Evolutionary conservation across 2,329 filamentous ascomycete species (phyloP), one percentile per base, ranked within the genome.

Genomic region (Monascus ruber): DNA sequence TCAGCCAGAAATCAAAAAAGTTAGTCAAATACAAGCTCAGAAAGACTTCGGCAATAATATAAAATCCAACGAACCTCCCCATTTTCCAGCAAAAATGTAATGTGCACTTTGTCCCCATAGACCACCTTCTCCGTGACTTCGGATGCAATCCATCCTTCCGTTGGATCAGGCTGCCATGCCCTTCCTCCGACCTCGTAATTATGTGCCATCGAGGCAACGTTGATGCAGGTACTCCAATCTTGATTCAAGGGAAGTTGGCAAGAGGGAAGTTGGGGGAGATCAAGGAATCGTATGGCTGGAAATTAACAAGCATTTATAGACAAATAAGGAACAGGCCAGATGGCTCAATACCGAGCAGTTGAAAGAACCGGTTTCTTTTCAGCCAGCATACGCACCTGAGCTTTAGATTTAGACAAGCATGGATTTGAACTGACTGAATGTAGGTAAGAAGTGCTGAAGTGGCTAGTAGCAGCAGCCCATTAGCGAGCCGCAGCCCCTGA

Each of bases 121-220:
- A 85, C 70, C 41, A 76, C 74, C 73, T 91, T 95, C 66, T 84
- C 82, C 62, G 83, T 74, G 54, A 98, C 83, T 73, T 96, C 88
- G 35, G 91, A 95, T 60, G 88, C 84, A 64, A 98, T 79, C 89
- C 91, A 98, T 69, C 91, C 91, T 68, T 98, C 89, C 45, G 85
- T 85, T 63, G 78, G 71, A 72, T 98, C 91, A 55, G 91, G 88
- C 76, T 96, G 91, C 91, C 91, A 98, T 62, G 88, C 91, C 77
- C 86, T 81, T 57, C 89, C 96, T 60, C 89, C 91, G 60, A 95
- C 79, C 74, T 96, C 88, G 71, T 93, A 96, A 62, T 78, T 85
- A 68, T 93, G 84, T 71, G 86, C 85, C 88, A 94, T 94, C 66
- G 33, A 26, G 6, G 25, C 28, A 34, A 26, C 29, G 29, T 41